Percentiles rank a stretch among this genome's conserved stretches.
These are phyloP conservation scores for Botrytis sinoallii DNA, from an alignment of 2,329 filamentous ascomycete species.

Conservation along the genomic window DNA sequence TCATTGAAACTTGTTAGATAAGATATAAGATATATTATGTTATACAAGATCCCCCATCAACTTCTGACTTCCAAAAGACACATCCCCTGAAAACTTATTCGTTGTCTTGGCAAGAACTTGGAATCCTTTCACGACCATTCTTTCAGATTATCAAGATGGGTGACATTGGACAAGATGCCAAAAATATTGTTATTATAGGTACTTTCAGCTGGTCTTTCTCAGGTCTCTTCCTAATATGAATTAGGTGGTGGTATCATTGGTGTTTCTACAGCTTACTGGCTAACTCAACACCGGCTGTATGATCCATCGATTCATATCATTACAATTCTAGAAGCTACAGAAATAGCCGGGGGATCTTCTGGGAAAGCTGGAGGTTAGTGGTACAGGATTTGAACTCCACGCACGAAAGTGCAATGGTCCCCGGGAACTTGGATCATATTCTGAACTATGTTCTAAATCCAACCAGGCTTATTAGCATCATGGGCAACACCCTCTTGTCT, in stretches of 20 bases:
- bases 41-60: not conserved
- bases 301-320: constrained; percentile 70
- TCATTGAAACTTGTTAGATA: not conserved
- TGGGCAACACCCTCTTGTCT: constrained; percentile 86
- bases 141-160: not conserved
- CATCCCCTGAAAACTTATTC: not conserved
- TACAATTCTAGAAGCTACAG: constrained; percentile 78
- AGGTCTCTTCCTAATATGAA: not conserved
- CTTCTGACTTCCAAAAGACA: not conserved
- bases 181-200: constrained; percentile 10
- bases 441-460: not conserved
- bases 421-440: not conserved
- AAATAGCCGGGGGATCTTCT: constrained; percentile 80
- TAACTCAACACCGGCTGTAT: constrained; percentile 79
- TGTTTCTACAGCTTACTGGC: constrained; percentile 82
- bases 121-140: not conserved
- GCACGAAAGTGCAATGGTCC: not conserved
- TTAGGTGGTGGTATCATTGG: constrained; percentile 81
- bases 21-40: not conserved
- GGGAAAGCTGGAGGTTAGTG: constrained; percentile 77
- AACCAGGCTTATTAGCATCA: constrained; percentile 60
- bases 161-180: not conserved
- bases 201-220: not conserved
- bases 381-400: not conserved
- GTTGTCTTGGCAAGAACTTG: not conserved